Base-by-base conservation (phyloP, 345 rosid species). In the Carallia brachiata region DNA sequence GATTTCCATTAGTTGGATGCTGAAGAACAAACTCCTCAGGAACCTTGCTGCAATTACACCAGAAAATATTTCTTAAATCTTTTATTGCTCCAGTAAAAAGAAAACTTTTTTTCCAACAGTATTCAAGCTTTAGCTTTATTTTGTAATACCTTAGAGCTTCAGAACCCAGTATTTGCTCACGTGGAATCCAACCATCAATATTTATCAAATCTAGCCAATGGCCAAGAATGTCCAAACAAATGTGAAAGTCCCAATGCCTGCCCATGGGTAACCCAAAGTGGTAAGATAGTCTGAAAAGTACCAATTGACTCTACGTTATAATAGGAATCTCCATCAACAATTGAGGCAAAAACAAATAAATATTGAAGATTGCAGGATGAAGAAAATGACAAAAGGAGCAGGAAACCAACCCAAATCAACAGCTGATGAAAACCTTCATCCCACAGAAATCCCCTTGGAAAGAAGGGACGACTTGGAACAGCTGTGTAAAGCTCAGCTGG, bases 401-500 rank as follows among this genome's bases (percentile, higher is more conserved):
- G 48, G 62, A 39, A 76, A 82, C 96, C 28, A 66, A 95, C 98
- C 98, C 81, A 81, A 81, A 95, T 85, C 77, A 89, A 66, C 69
- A 95, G 34, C 69, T 92, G 99, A 87, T 92, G 97, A 70, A 92
- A 95, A 64, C 98, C 99, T 95, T 95, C 99, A 79, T 95, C 97
- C 98, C 98, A 95, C n/a, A 89, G 73, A 75, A 95, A 95, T 55
- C 98, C 97, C 80, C 99, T 84, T 0, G 98, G 97, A 70, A 95
- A 92, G 67, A 84, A 75, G 2, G 98, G 92, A 62, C 99, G 82
- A 81, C 98, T 89, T 50, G 99, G 99, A 75, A 95, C 98, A 55
- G 99, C 96, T 6, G 98, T 87, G 81, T 88, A 89, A 65, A 95
- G 86, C 81, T 92, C 98, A 62, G 97, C 97, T 53, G 96, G 98